Evolutionary conservation across 208 protist genomes (phyloP), one percentile per base, ranked within the genome.

Genomic region (Leishmania turanica): DNA sequence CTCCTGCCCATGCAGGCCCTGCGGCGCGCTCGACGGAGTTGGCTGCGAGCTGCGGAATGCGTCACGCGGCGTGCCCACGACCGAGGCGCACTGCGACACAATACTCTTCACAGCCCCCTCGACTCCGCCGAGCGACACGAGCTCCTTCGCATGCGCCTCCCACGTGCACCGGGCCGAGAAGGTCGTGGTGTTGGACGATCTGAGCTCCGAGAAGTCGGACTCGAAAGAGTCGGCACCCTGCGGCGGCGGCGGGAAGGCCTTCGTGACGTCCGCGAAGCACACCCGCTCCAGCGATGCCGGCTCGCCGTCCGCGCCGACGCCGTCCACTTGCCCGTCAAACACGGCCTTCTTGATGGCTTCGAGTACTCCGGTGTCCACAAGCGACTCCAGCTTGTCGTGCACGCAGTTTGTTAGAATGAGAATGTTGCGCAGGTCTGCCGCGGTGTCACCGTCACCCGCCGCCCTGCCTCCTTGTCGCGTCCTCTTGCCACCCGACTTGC

Each of bases 321-420:
- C 70, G 27, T 65, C 71, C 27, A 8, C 62, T 51, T 84, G 31
- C 31, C 42, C 72, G 24, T 90, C 90, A 24, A 97, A 87, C 27
- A 96, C 84, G 7, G 88, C 84, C 47, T 93, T 83, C 51, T 90
- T 87, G 72, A 97, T 90, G n/a, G 87, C 82, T 7, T 82, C 84
- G 27, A 96, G 77, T 45, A 97, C 84, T 11, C 93, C 95, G 2
- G 92, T 92, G 79, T 97, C 95, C 17, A 97, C 92, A 2, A 97
- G 84, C 51, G 89, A 75, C 79, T 92, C 87, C 51, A 96, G 80
- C 70, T 85, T 84, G 54, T 97, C 95, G 70, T 94, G 88, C 7
- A 80, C 9, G 80, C 87, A 91, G 66, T 87, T 82, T 17, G 93
- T 97, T 40, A 97, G 83, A 54, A 97, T 92, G 37, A 97, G 87